These are phyloP conservation scores for Reutealis trisperma DNA, from an alignment of 345 rosid species.

Conservation along the genomic window DNA sequence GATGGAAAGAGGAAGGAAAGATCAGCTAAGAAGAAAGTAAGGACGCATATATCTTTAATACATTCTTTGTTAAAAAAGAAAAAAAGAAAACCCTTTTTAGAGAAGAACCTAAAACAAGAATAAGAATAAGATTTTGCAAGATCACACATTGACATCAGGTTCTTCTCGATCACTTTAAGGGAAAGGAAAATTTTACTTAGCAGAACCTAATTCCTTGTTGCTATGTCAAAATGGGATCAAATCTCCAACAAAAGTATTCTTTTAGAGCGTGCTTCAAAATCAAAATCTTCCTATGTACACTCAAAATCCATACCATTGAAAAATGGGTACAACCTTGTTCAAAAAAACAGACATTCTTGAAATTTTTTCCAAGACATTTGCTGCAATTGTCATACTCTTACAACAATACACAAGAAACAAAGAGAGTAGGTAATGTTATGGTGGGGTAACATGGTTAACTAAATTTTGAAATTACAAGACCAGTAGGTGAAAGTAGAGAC, in stretches of 20 bases:
- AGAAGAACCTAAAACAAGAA: slow-evolving; percentile 34
- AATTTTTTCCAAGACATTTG: slow-evolving; percentile 26
- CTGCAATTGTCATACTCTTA: slow-evolving; percentile 22
- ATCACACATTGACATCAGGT: slow-evolving; percentile 24
- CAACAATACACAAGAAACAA: slow-evolving; percentile 9
- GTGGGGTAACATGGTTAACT: slow-evolving; percentile 31
- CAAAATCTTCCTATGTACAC: slow-evolving; percentile 31
- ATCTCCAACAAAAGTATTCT: slow-evolving; percentile 17
- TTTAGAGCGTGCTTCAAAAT: slow-evolving; percentile 9
- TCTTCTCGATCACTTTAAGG: slow-evolving; percentile 1
- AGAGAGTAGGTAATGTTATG: slow-evolving; percentile 23
- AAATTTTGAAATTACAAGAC: slow-evolving; percentile 37
- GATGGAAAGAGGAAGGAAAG: slow-evolving; percentile 13
- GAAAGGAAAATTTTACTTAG: neutral
- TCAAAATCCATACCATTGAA: slow-evolving; percentile 15
- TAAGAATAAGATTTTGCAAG: slow-evolving; percentile 34
- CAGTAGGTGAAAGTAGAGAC: slow-evolving; percentile 36
- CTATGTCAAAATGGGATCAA: slow-evolving; percentile 24
- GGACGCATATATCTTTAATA: neutral
- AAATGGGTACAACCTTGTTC: slow-evolving; percentile 22
- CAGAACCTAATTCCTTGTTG: slow-evolving; percentile 47
- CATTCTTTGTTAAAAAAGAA: slow-evolving; percentile 26
- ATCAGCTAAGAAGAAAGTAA: slow-evolving; percentile 3
- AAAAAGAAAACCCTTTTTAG: slow-evolving; percentile 29
- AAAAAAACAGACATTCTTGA: slow-evolving; percentile 38